Evolutionary conservation across 768 basidiomycete genomes (phyloP), one percentile per base, ranked within the genome.

Genomic region (Daedalea quercina): DNA sequence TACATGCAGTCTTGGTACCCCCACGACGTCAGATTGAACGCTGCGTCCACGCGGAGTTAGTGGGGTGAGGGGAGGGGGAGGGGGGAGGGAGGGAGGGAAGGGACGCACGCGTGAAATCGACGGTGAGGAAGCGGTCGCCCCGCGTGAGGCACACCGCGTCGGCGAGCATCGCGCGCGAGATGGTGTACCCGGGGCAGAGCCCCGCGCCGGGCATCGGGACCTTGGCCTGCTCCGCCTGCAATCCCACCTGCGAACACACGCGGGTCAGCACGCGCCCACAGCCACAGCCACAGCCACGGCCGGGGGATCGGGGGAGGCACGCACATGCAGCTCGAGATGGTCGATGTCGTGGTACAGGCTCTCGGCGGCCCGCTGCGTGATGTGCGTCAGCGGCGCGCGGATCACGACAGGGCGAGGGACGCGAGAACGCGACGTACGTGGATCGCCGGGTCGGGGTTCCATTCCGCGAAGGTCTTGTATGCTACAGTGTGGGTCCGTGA

Each of bases 151-250:
- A 81, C 33, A 90, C 83, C 1, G 88, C 89, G 63, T 90, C 88
- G 11, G 83, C 75, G 13, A 94, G 73, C 57, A 94, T 92, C n/a
- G 88, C 86, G 42, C 90, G 76, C 7, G 88, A 88, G 57, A 89
- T 85, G 3, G 90, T 91, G 69, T 82, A 90, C 24, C 88, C 87
- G 3, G 88, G 88, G 64, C 88, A 90, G 3, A 91, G 64, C 11
- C 89, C 90, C 6, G 86, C 82, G 7, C 88, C 90, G 1, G 80
- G 76, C 22, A 74, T 73, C 6, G 82, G 77, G 2, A 60, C 47
- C 62, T 90, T 91, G 2, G 85, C 62, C 59, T 90, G 74, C 65
- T 92, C 90, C 4, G 86, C 85, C 42, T 63, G 63, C 51, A 67
- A 11, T 2, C 66, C 66, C 8, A 65, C 57, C 57, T 58, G 37